Conservation (phyloP, 2,329 filamentous ascomycete species). For the Cercospora sp. region DNA sequence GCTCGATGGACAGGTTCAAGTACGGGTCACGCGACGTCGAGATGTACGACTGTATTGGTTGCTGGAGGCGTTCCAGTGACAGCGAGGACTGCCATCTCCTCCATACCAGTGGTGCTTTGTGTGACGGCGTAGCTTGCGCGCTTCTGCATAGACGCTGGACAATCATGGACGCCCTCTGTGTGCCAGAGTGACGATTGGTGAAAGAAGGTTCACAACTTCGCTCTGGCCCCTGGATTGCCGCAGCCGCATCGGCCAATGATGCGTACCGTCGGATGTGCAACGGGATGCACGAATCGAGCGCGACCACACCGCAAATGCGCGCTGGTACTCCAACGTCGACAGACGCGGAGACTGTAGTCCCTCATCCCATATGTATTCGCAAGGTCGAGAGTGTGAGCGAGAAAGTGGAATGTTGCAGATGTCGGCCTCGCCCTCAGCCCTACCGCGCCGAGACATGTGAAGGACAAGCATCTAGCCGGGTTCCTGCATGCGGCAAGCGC, state of each 20-base stretch:
- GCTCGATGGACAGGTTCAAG: constrained; percentile 91
- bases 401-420: neutral
- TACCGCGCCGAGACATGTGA: constrained; percentile 1
- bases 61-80: constrained; percentile 26
- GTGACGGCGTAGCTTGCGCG: constrained; percentile 15
- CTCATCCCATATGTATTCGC: constrained; percentile 1
- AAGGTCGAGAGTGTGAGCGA: neutral
- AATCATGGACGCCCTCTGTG: constrained; percentile 33
- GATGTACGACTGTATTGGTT: constrained; percentile 48
- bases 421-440: constrained; percentile 4
- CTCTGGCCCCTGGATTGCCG: constrained; percentile 1
- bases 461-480: constrained; percentile 3
- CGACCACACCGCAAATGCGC: neutral
- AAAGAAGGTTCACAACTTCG: constrained; percentile 6
- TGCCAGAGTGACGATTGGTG: constrained; percentile 18
- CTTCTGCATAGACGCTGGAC: constrained; percentile 29
- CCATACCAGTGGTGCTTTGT: constrained; percentile 14
- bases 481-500: constrained; percentile 10
- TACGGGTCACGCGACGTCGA: constrained; percentile 68
- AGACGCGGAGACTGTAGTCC: neutral
- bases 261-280: constrained; percentile 2
- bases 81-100: constrained; percentile 31
- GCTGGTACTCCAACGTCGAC: neutral
- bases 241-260: constrained; percentile 9
- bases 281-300: neutral